phyloP scores from a whole-genome alignment of 371 early-diverging fungal species.

The Blakeslea trispora region DNA sequence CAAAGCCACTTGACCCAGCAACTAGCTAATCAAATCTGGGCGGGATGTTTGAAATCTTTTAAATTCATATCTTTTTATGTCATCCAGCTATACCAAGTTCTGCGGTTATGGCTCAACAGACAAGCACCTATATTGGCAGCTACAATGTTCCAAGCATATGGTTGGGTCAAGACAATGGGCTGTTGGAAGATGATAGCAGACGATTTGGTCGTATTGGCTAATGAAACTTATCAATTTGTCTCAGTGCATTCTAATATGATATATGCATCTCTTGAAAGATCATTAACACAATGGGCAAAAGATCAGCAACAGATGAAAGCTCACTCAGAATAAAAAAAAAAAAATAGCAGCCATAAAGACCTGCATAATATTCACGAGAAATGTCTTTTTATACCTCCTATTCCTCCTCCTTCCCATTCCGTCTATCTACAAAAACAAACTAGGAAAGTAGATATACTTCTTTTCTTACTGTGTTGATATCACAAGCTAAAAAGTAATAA shows the following conservation, averaged over 20 bases:
- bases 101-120: slow-evolving; percentile 12
- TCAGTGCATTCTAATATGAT: slow-evolving; percentile 5
- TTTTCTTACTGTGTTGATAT: no score
- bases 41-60: background rate
- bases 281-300: slow-evolving; percentile 16
- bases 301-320: slow-evolving; percentile 22
- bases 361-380: no score
- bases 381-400: no score
- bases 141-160: slow-evolving; percentile 6
- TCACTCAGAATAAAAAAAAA: no score
- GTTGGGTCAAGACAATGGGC: background rate
- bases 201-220: background rate
- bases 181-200: slow-evolving; percentile 11
- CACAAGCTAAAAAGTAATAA: no score
- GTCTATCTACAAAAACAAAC: no score
- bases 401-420: no score
- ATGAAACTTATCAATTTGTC: slow-evolving; percentile 11
- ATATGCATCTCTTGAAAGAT: slow-evolving; percentile 23
- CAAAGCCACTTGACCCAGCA: slow-evolving; percentile 2
- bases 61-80: background rate
- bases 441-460: no score
- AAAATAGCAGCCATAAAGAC: no score
- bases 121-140: slow-evolving; percentile 24
- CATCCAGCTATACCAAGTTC: background rate
- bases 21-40: slow-evolving; percentile 4